Evolutionary conservation across 2,329 filamentous ascomycete genomes (phyloP).

Genomic region (Lomentospora prolificans): DNA sequence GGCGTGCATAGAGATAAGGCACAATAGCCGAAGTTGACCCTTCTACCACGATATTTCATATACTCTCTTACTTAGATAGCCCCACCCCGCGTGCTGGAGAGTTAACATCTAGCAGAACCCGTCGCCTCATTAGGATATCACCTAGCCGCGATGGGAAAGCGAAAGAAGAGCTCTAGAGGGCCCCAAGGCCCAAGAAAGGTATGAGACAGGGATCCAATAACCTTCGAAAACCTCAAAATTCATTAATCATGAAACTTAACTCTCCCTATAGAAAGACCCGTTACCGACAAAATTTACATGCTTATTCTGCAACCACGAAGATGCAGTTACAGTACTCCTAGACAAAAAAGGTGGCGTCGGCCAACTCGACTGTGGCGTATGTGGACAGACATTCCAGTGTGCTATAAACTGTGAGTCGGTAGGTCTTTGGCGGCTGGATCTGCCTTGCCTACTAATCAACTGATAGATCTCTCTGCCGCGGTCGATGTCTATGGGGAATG

Average conservation of each 20-base stretch:
- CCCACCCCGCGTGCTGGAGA: too few relatives aligned
- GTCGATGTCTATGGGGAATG: constrained; percentile 97
- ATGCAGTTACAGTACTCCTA: constrained; percentile 79
- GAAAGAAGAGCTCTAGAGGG: constrained; percentile 83
- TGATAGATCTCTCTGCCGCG: constrained; percentile 69
- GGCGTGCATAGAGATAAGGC: too few relatives aligned
- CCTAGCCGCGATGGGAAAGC: constrained; percentile 61
- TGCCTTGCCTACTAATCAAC: constrained; percentile 13
- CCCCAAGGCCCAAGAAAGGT: constrained; percentile 78
- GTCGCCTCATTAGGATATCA: not conserved
- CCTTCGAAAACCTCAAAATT: too few relatives aligned
- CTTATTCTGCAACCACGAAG: constrained; percentile 97
- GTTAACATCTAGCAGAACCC: too few relatives aligned
- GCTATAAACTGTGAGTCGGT: constrained; percentile 70
- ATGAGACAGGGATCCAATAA: constrained; percentile 15
- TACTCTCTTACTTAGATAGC: too few relatives aligned
- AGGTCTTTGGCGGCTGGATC: not conserved
- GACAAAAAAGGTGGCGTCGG: constrained; percentile 89
- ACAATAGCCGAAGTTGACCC: too few relatives aligned
- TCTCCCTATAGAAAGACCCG: constrained; percentile 47
- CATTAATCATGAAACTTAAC: too few relatives aligned
- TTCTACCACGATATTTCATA: too few relatives aligned
- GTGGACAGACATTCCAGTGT: constrained; percentile 87
- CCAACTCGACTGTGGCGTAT: constrained; percentile 80
- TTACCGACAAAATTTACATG: constrained; percentile 84